Evolutionary conservation across 805 yeast genomes (phyloP), one percentile per base, ranked within the genome.

Genomic region (Schwanniomyces sp.): DNA sequence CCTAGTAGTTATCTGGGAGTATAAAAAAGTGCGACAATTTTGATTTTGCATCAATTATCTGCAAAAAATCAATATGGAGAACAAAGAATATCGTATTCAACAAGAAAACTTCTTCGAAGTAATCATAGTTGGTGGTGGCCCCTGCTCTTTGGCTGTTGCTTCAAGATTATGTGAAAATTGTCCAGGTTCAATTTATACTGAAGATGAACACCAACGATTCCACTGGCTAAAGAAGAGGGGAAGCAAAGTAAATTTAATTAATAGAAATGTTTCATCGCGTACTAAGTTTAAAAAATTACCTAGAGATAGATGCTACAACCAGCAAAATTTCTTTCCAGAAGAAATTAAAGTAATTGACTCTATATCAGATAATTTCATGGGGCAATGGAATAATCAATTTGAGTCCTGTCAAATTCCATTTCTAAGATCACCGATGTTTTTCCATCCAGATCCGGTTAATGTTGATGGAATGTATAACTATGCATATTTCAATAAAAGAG

Each of bases 401-500:
- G 62, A 55, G 2, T 53, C 69, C 2, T 72, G 78, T 52, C 66
- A 66, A 43, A 75, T 75, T 27, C 78, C 78, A 1, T 62, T 57
- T 46, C 58, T 75, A 9, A 55, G 79, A 18, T 70, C 76, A 5
- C 79, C 80, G 3, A 75, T 75, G 79, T 74, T 75, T 47, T 75
- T 75, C 52, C 80, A 75, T 45, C 70, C 72, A 0, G 79, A 75
- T 47, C 78, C 79, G 0, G 65, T 59, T 2, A 72, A 72, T 52
- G 57, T 74, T 8, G 80, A 75, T 52, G 77, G 74, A 0, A 51
- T 75, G 62, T 66, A 68, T n/a, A 67, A 70, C 7, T 75, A 56
- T 57, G 75, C 80, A 1, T 63, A 66, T 46, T 44, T 48, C 10
- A 49, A 56, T 27, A 57, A 58, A 21, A 48, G 77, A 16, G 70